Conservation (phyloP, 345 rosid species). For the Citropsis articulata region DNA sequence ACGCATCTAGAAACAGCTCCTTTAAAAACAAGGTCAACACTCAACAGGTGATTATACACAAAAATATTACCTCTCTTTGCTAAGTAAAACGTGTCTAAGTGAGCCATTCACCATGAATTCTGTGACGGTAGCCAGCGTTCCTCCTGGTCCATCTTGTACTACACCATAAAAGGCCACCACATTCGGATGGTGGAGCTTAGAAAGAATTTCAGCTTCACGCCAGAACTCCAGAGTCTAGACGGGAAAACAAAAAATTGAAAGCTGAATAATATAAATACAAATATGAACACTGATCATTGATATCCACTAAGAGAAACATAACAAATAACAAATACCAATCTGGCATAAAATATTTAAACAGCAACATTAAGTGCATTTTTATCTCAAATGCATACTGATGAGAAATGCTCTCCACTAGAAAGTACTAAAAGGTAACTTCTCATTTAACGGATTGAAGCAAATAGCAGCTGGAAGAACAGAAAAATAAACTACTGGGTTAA, state of each 20-base stretch:
- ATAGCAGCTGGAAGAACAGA: not conserved
- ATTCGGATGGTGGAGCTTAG: slow-evolving; percentile 98
- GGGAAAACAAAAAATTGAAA: not conserved
- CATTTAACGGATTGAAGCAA: not conserved
- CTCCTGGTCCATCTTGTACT: slow-evolving; percentile 95
- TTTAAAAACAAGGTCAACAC: not conserved
- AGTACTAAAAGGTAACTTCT: not conserved
- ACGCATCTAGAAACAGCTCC: not conserved
- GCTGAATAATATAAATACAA: not conserved
- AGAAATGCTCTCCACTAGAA: not conserved
- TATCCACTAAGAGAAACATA: not conserved
- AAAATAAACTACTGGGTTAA: not conserved
- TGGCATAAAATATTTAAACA: not conserved
- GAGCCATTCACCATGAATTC: slow-evolving; percentile 99
- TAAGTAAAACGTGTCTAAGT: slow-evolving; percentile 84
- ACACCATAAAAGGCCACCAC: slow-evolving; percentile 98
- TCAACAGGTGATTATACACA: not conserved
- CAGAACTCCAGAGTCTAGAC: slow-evolving; percentile 84
- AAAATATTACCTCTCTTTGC: slow-evolving; percentile 73
- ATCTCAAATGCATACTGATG: not conserved
- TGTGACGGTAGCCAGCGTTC: slow-evolving; percentile 89
- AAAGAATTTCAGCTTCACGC: slow-evolving; percentile 98
- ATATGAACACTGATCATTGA: not conserved
- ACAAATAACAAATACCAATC: slow-evolving; percentile 13
- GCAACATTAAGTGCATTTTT: not conserved